Evolutionary conservation across 345 rosid species (phyloP).

Genomic region (Toxicodendron radicans): DNA sequence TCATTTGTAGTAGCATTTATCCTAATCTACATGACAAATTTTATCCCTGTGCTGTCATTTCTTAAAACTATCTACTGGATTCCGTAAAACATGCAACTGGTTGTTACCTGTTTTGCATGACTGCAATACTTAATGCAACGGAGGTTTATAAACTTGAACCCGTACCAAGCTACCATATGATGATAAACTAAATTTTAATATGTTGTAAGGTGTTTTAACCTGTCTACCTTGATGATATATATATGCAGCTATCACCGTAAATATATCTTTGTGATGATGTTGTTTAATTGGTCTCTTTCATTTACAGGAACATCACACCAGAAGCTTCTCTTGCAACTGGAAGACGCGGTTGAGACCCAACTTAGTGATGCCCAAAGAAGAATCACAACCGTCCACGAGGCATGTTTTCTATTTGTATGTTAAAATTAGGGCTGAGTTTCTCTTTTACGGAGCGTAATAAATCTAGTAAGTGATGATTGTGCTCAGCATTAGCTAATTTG

Average conservation of each 20-base stretch:
- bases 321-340: slow-evolving; percentile 61
- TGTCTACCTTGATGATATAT: background rate
- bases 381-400: slow-evolving; percentile 65
- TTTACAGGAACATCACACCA: slow-evolving; percentile 68
- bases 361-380: slow-evolving; percentile 64
- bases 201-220: background rate
- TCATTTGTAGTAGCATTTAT: background rate
- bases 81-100: background rate
- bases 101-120: slow-evolving; percentile 1
- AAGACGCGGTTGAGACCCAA: slow-evolving; percentile 59
- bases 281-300: slow-evolving; percentile 13
- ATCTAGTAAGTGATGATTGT: background rate
- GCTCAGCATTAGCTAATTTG: background rate
- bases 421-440: background rate
- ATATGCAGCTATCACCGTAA: slow-evolving; percentile 13
- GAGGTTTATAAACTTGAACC: background rate
- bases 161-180: slow-evolving; percentile 1
- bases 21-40: background rate
- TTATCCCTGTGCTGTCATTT: background rate
- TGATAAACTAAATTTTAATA: background rate
- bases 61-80: slow-evolving; percentile 1
- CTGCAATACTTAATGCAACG: slow-evolving; percentile 13
- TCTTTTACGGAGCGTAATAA: background rate
- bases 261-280: slow-evolving; percentile 7
- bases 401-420: slow-evolving; percentile 35